These are phyloP conservation scores for Xerocomellus amylosporus DNA, from an alignment of 768 basidiomycete species.

Conservation along the genomic window DNA sequence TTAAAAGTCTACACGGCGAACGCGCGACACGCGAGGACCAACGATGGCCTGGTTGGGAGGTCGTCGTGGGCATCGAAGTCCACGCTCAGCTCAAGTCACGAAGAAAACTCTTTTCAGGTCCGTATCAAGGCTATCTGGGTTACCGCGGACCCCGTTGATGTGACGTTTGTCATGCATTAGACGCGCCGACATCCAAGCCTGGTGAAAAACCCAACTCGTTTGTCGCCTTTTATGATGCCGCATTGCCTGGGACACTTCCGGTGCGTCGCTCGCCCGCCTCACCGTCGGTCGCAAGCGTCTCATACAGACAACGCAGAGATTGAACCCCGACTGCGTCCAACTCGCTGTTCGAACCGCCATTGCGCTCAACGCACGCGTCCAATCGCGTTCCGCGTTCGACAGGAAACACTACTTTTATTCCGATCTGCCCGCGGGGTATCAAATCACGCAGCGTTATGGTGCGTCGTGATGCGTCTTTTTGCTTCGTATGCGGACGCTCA, in stretches of 20 bases:
- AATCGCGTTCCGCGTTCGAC: constrained; percentile 79
- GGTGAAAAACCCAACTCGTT: constrained; percentile 66
- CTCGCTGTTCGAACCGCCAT: constrained; percentile 79
- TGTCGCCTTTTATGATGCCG: constrained; percentile 80
- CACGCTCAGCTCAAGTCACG: constrained; percentile 92
- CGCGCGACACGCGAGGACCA: constrained; percentile 17
- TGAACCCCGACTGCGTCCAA: constrained; percentile 71
- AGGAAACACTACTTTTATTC: constrained; percentile 98
- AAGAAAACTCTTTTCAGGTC: constrained; percentile 83
- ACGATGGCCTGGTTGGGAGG: constrained; percentile 84
- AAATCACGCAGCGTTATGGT: constrained; percentile 97
- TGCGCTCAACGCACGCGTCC: constrained; percentile 67
- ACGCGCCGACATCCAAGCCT: constrained; percentile 39
- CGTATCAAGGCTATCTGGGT: constrained; percentile 15
- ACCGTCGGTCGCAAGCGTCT: not conserved
- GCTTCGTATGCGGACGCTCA: too few species aligned
- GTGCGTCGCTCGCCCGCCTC: constrained; percentile 42
- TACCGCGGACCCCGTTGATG: not conserved
- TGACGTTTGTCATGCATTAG: constrained; percentile 27
- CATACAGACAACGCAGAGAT: constrained; percentile 8
- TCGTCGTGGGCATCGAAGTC: constrained; percentile 91
- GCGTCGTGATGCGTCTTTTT: constrained; percentile 3
- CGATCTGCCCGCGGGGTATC: constrained; percentile 91
- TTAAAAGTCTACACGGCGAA: constrained; percentile 3
- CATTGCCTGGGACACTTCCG: constrained; percentile 90